Conservation (phyloP, 2,329 filamentous ascomycete species). For the Bipolaris bicolor region DNA sequence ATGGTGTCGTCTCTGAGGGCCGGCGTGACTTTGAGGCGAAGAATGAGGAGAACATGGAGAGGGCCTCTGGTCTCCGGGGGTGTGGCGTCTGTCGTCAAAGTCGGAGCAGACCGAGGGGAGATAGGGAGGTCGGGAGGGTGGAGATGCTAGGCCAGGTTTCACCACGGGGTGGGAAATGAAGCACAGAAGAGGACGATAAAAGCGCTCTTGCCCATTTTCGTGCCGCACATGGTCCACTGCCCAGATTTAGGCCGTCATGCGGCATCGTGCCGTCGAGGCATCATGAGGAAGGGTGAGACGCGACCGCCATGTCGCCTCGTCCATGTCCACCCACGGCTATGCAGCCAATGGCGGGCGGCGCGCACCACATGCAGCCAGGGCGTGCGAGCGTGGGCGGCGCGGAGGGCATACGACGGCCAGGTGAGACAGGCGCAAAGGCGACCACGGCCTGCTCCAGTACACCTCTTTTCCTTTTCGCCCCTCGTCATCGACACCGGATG, state of each 20-base stretch:
- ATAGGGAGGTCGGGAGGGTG: constrained; percentile 2
- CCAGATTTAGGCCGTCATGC: constrained; percentile 17
- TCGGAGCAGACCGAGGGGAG: constrained; percentile 13
- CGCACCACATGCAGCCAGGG: constrained; percentile 15
- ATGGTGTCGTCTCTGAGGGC: constrained; percentile 45
- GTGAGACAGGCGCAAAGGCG: too few species aligned
- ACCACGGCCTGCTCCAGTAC: too few species aligned
- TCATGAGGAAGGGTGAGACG: constrained; percentile 14
- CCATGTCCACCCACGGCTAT: not conserved
- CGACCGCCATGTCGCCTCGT: constrained; percentile 16
- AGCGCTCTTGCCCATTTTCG: constrained; percentile 17
- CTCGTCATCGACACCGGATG: constrained; percentile 14
- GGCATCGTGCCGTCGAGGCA: constrained; percentile 12
- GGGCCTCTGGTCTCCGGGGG: constrained; percentile 21
- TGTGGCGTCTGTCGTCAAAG: constrained; percentile 16
- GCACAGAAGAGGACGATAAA: constrained; percentile 16
- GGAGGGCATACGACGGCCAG: constrained; percentile 1
- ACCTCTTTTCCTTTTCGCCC: not conserved
- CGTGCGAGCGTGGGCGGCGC: constrained; percentile 16
- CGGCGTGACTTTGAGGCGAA: constrained; percentile 40
- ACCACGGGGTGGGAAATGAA: constrained; percentile 18
- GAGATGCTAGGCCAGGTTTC: constrained; percentile 14
- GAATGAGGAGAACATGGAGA: constrained; percentile 49
- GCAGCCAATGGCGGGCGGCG: constrained; percentile 10
- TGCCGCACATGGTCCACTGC: constrained; percentile 16